Evolutionary conservation across 106 monocot species (phyloP), one percentile per base, ranked within the genome.

Genomic region (Dendrobium officinale): DNA sequence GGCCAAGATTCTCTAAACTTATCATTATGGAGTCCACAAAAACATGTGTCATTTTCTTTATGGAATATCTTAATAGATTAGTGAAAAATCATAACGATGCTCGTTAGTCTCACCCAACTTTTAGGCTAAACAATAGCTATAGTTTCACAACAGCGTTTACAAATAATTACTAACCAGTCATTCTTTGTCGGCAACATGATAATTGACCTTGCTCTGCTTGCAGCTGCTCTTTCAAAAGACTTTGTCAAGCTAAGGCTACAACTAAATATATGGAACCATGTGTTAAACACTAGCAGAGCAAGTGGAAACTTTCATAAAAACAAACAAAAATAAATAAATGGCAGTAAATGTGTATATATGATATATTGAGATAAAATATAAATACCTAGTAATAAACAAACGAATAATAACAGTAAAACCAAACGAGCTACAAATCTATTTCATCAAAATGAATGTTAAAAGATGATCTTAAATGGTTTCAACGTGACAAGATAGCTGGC

Each of bases 181-280:
- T 83, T 85, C 77, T 95, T 95, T 79, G 88, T 74, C 17, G 91
- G 93, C 75, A 99, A 83, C 75, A 99, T 92, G 41, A 99, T 93
- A 42, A 99, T 92, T 3, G 88, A 87, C 42, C 91, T 90, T 45
- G 98, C 95, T 84, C 82, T 99, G 75, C 88, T 85, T 82, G 95
- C 98, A 47, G 98, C 95, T 64, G 98, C 98, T 86, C 98, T 92
- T 81, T 95, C 93, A 84, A 99, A 99, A 58, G 98, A 93, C 80
- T 88, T 95, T 86, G 98, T 91, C 91, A 99, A 73, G 85, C 98
- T 91, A 85, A 99, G 92, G 78, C 92, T 99, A 78, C 95, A 92
- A 81, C 98, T 99, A 91, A 79, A 82, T 80, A 85, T 54, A 66
- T 7, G 79, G 77, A 79, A 86, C 51, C 72, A 66, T 43, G 17